Base-by-base conservation (phyloP, 202 grass and related monocot species). In the Panicum hallii region DNA sequence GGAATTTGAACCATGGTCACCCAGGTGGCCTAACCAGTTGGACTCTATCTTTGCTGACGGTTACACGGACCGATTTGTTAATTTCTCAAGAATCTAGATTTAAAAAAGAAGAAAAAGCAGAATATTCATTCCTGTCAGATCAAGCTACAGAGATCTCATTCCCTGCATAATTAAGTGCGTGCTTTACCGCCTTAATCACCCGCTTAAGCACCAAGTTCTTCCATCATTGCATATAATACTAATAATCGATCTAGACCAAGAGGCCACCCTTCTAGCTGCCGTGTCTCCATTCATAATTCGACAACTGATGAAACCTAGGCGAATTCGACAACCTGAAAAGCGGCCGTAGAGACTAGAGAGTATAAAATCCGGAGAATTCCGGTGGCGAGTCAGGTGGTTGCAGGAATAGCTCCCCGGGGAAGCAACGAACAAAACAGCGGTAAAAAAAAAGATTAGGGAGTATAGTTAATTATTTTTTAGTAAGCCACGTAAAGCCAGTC, bases 121-220 rank as follows among this genome's bases (percentile, higher is more conserved):
- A 19, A 62, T 72, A 17, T 84, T 9, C 82, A 34, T 66, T 86
- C 36, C 84, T 65, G 68, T 74, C 77, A 86, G 36, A 86, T 80
- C 47, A 73, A 86, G 68, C 46, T 74, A 86, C 84, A 73, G 57
- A 34, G 45, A 66, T 45, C 15, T 53, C 67, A 73, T 84, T 76
- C 61, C 48, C 32, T 32, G 13, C 17, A 2, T 56, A 9, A 43
- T 79, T 48, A 63, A 42, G 13, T 32, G 45, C 4, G 0, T 9
- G 40, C 76, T 86, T 80, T 73, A n/a, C 56, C 77, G 11, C 1
- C 47, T 26, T 80, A 80, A 86, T 86, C 63, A 26, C 72, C 22
- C 15, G 15, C 72, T 68, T 58, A 77, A 58, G 63, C 50, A 77
- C 50, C 72, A 2, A 6, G 12, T 75, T 75, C 71, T 75, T 30